These are phyloP conservation scores for Botrytis sinoallii DNA, from an alignment of 2,329 filamentous ascomycete genomes.

Conservation along the genomic window DNA sequence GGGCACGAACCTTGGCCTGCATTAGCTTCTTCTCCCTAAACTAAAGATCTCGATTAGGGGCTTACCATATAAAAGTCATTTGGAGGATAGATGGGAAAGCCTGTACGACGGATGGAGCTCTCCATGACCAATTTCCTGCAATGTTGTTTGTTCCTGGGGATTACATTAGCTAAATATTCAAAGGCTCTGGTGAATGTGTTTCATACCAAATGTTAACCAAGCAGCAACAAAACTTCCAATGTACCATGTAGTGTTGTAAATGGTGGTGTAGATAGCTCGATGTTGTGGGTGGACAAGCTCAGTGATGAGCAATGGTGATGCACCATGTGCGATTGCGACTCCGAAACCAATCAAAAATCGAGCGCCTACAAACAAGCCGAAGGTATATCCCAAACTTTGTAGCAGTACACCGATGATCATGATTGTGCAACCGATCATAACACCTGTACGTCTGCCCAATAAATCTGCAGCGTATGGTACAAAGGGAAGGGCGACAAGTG, in stretches of 20 bases:
- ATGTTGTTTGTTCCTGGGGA: constrained; percentile 40
- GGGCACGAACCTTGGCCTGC: constrained; percentile 37
- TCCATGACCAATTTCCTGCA: constrained; percentile 37
- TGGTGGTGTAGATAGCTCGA: constrained; percentile 47
- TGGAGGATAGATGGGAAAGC: constrained; percentile 34
- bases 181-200: not conserved
- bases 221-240: constrained; percentile 45
- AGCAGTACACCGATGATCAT: constrained; percentile 46
- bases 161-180: not conserved
- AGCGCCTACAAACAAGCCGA: constrained; percentile 45
- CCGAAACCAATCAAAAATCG: constrained; percentile 41
- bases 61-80: constrained; percentile 33
- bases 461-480: constrained; percentile 49
- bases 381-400: constrained; percentile 41
- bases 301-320: constrained; percentile 40
- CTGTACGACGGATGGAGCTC: constrained; percentile 38
- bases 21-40: not conserved
- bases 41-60: not conserved
- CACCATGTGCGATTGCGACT: constrained; percentile 34
- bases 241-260: constrained; percentile 47
- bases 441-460: constrained; percentile 45
- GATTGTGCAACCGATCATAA: constrained; percentile 46
- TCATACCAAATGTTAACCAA: constrained; percentile 44
- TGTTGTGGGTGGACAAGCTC: constrained; percentile 50
- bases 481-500: constrained; percentile 46